These are phyloP conservation scores for Aureobasidium sp. DNA, from an alignment of 2,329 filamentous ascomycete species.

Conservation along the genomic window DNA sequence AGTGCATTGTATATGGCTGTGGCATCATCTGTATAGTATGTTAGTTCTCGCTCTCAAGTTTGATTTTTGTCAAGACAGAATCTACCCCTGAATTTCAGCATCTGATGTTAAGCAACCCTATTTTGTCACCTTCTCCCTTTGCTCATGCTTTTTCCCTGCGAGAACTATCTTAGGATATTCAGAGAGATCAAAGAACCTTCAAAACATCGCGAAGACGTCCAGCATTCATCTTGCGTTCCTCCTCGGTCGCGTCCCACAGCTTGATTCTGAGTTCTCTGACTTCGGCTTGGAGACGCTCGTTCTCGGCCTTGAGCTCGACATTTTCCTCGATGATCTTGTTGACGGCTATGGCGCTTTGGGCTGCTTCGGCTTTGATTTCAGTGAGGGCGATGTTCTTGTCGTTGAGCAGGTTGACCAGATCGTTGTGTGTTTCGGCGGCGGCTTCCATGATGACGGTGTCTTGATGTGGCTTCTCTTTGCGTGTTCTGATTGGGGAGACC, in stretches of 20 bases:
- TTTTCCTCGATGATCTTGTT: not conserved
- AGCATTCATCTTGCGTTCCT: not conserved
- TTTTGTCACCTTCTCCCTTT: not conserved
- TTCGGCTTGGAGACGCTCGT: not conserved
- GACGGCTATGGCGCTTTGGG: not conserved
- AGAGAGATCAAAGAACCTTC: not conserved
- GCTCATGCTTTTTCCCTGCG: not conserved
- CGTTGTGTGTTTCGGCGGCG: not conserved
- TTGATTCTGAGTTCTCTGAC: not conserved
- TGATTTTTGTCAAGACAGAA: not conserved
- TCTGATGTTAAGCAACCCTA: too few relatives aligned
- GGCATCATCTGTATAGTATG: too few relatives aligned
- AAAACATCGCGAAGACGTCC: not conserved
- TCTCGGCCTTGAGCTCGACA: not conserved
- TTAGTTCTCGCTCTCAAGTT: not conserved
- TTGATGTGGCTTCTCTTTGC: not conserved
- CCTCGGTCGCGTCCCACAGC: not conserved
- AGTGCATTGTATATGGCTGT: too few relatives aligned
- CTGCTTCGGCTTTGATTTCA: not conserved
- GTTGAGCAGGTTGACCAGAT: not conserved
- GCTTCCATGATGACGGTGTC: not conserved
- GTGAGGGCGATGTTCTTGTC: not conserved
- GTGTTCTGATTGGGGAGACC: not conserved
- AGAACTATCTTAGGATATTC: too few relatives aligned
- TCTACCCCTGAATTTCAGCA: not conserved